Base-by-base conservation (phyloP, 805 yeast species). In the Cyberlindnera mycetangii region DNA sequence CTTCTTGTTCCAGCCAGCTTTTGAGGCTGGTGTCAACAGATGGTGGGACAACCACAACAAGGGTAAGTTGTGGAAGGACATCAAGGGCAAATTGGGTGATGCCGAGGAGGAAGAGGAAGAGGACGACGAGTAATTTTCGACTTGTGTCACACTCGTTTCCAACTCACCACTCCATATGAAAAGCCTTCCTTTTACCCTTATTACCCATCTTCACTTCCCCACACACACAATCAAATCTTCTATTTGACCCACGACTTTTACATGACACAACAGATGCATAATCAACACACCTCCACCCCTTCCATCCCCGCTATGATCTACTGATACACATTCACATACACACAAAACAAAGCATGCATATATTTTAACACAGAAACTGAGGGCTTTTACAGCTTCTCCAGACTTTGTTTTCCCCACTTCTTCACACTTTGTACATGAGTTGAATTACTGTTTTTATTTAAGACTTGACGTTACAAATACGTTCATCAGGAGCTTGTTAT, bases 1-100 rank as follows among this genome's bases (percentile, higher is more conserved):
- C 38, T 90, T 90, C 63, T 80, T 81, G 51, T 89, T 89, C 78
- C 92, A 88, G 72, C 83, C 81, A 41, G 74, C 75, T 61, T 85
- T 85, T 55, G 93, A 86, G 64, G 65, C 68, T 50, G 82, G 75
- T 51, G 72, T 85, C 51, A 85, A 84, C 59, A 61, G 60, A 39
- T 85, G 84, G 84, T 85, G 81, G 72, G 86, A 82, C 61, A 67
- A 70, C 67, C 89, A 83, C 75, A 86, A 86, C 79, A 78, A 74
- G 65, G 95, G 93, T 58, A 86, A 85, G 72, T 79, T 85, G 70
- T 86, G 95, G 95, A 76, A 80, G 55, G 93, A 85, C 59, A 80
- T 86, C 59, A 85, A 80, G 70, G 72, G 73, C 43, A 72, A 70
- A 52, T 67, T 75, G 53, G 72, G 73, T 37, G 79, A 70, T 49